Evolutionary conservation across 805 yeast species (phyloP).

Genomic region (Metschnikowia continentalis): DNA sequence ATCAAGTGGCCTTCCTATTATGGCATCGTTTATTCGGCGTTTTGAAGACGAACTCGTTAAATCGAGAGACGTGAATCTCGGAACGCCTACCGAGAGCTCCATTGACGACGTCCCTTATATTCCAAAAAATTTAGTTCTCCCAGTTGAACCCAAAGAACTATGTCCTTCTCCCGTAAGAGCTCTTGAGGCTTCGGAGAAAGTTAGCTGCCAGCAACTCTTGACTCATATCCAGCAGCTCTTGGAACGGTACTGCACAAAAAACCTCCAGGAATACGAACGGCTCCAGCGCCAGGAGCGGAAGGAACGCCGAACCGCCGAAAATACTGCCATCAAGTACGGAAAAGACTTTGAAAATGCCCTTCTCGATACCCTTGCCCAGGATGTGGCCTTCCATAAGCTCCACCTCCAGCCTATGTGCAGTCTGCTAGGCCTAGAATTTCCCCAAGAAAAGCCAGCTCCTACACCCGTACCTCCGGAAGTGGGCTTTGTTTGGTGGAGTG

Average conservation of each 20-base stretch:
- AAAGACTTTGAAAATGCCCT: not conserved
- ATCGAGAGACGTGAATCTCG: no score
- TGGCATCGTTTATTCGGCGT: constrained; percentile 39
- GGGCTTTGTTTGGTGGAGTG: constrained; percentile 50
- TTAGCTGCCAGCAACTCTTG: not conserved
- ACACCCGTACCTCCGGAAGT: not conserved
- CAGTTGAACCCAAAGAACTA: no score
- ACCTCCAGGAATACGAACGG: not conserved
- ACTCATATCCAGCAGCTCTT: constrained; percentile 1
- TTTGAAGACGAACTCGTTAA: constrained; percentile 1
- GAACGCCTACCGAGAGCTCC: no score
- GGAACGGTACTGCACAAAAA: constrained; percentile 2
- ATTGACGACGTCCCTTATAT: no score
- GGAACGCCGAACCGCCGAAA: not conserved
- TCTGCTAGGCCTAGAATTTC: constrained; percentile 6
- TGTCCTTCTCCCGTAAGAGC: no score
- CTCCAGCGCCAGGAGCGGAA: constrained; percentile 1
- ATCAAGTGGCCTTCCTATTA: constrained; percentile 26
- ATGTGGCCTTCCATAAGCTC: constrained; percentile 2
- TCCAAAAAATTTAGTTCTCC: no score
- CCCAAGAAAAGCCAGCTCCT: constrained; percentile 20
- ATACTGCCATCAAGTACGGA: not conserved
- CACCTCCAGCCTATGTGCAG: constrained; percentile 11
- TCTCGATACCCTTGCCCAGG: constrained; percentile 6
- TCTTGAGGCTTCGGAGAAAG: no score